Evolutionary conservation across 768 basidiomycete genomes (phyloP).

Genomic region (Lentinula lateritia): DNA sequence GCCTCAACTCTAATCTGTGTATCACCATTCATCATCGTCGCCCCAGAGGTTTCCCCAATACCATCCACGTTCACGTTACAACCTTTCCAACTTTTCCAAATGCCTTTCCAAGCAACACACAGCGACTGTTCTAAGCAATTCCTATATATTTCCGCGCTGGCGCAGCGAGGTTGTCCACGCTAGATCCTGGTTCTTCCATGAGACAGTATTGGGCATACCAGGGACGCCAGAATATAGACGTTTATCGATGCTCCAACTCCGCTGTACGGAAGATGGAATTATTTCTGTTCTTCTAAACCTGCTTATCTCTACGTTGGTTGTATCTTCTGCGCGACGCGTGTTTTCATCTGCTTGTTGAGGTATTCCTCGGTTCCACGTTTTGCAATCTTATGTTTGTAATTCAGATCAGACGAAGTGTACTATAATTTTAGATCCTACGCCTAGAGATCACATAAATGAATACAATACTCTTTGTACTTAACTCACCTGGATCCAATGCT

Average conservation of each 20-base stretch:
- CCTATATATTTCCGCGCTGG: neutral
- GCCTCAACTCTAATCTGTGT: too few species aligned
- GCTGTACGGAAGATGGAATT: too few species aligned
- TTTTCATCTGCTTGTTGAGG: neutral
- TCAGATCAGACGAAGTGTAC: neutral
- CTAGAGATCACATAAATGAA: neutral
- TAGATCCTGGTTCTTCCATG: neutral
- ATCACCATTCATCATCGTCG: too few species aligned
- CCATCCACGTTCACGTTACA: neutral
- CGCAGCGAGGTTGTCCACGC: neutral
- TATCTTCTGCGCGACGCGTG: neutral
- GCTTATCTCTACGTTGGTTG: neutral
- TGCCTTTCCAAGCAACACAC: too few species aligned
- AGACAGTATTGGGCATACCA: neutral
- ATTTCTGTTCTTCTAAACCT: too few species aligned
- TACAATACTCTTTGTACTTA: neutral
- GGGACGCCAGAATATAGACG: too few species aligned
- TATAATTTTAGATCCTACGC: neutral
- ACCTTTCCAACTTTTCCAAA: neutral
- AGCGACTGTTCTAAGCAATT: neutral
- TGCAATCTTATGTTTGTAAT: neutral
- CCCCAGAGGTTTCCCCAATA: too few species aligned
- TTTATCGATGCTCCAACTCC: too few species aligned
- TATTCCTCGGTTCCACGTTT: neutral
- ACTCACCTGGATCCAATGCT: too few species aligned